Conservation (phyloP, 163 green algal species). For the Coccomyxa subellipsoidea region DNA sequence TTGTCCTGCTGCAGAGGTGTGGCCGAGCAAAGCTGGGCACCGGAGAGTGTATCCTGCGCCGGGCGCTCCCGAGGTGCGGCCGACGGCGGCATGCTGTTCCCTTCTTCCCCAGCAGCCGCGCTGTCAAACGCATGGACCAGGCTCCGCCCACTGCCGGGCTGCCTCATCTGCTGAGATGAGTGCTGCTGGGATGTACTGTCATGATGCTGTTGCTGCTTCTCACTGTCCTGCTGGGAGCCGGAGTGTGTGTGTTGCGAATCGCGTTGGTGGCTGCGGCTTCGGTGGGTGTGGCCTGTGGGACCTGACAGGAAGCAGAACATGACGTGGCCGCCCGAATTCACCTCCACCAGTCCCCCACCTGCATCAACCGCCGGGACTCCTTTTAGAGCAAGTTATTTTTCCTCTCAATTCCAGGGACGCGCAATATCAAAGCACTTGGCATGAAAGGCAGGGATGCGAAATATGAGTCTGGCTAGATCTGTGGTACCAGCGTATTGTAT, state of each 20-base stretch:
- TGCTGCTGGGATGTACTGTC: neutral
- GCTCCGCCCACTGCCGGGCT: neutral
- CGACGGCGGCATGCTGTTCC: neutral
- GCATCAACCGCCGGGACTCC: too few species aligned
- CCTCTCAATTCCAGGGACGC: too few species aligned
- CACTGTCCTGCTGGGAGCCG: neutral
- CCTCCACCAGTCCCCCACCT: constrained; percentile 49
- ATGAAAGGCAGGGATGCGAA: too few species aligned
- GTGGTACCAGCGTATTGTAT: too few species aligned
- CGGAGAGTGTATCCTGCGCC: neutral
- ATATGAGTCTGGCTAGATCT: too few species aligned
- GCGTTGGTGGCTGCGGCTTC: neutral
- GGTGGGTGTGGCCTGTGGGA: too few species aligned
- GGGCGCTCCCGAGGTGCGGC: neutral
- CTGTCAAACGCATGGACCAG: too few species aligned
- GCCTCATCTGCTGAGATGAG: neutral
- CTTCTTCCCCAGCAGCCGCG: too few species aligned
- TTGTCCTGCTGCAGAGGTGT: too few species aligned
- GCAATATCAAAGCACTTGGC: too few species aligned
- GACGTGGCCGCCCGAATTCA: constrained; percentile 69
- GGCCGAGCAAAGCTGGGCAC: neutral
- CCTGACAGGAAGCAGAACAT: constrained; percentile 70
- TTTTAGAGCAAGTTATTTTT: too few species aligned
- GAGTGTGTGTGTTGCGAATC: neutral
- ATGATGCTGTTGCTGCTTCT: neutral